These are phyloP conservation scores for Collybiopsis luxurians DNA, from an alignment of 768 basidiomycete species.

Conservation along the genomic window DNA sequence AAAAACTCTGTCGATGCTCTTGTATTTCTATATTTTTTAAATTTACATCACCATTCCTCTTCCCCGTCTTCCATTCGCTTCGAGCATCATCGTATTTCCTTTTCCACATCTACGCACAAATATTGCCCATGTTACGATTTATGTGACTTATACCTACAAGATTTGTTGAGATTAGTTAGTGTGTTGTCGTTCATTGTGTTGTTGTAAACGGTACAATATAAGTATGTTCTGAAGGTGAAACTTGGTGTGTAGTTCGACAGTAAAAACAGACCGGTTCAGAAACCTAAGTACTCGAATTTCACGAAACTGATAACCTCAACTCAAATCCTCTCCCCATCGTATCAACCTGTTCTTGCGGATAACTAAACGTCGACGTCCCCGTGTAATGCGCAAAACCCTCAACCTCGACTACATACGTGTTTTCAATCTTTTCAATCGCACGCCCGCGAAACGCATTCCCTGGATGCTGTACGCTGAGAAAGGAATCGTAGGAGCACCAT, in stretches of 20 bases:
- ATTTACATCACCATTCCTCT: too few species aligned
- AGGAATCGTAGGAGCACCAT: constrained; percentile 29
- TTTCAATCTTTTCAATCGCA: constrained; percentile 15
- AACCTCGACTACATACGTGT: constrained; percentile 24
- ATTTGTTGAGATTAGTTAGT: too few species aligned
- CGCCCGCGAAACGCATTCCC: constrained; percentile 24
- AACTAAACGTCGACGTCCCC: constrained; percentile 15
- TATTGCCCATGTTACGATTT: too few species aligned
- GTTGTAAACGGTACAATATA: too few species aligned
- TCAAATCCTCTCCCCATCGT: constrained; percentile 1
- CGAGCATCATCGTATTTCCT: not conserved
- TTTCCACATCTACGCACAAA: too few species aligned
- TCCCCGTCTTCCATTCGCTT: not conserved
- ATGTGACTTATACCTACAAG: too few species aligned
- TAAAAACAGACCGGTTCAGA: too few species aligned
- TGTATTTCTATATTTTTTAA: not conserved
- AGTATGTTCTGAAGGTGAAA: too few species aligned
- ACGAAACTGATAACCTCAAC: not conserved
- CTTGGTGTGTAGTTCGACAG: too few species aligned
- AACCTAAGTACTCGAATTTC: too few species aligned
- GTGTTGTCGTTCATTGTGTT: too few species aligned
- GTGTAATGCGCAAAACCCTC: constrained; percentile 30
- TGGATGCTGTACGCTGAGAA: constrained; percentile 21
- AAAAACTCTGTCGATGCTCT: constrained; percentile 5
- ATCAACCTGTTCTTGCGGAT: not conserved